These are phyloP conservation scores for Daldinia decipiens DNA, from an alignment of 495 filamentous ascomycete species.

Conservation along the genomic window DNA sequence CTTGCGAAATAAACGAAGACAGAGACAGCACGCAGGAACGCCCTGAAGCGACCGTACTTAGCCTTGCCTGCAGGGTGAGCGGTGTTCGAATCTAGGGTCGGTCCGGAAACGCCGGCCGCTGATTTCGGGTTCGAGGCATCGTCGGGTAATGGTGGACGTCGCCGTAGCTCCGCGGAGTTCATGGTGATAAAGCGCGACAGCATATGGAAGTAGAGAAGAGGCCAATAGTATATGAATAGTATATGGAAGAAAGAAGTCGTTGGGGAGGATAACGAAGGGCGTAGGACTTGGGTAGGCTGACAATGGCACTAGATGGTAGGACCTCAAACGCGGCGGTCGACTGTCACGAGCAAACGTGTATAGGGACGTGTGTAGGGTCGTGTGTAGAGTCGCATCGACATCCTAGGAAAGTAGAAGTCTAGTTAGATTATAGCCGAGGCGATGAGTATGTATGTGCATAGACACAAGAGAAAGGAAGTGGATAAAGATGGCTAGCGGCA, in stretches of 20 bases:
- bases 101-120: slow-evolving; percentile 51
- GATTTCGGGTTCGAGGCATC: slow-evolving; percentile 27
- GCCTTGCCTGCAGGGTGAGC: slow-evolving; percentile 70
- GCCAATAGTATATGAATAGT: no score
- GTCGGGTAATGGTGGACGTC: slow-evolving; percentile 48
- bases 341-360: not conserved
- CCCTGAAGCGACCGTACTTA: slow-evolving; percentile 73
- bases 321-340: not conserved
- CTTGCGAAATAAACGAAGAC: slow-evolving; percentile 72
- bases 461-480: not conserved
- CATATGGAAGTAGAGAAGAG: not conserved
- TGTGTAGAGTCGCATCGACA: not conserved
- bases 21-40: slow-evolving; percentile 70
- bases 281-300: slow-evolving; percentile 6
- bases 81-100: slow-evolving; percentile 30
- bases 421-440: slow-evolving; percentile 14
- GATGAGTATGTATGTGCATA: not conserved
- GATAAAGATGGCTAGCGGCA: slow-evolving; percentile 20
- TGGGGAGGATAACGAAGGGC: not conserved
- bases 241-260: not conserved
- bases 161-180: slow-evolving; percentile 56
- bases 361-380: no score
- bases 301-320: not conserved
- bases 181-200: slow-evolving; percentile 39
- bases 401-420: slow-evolving; percentile 5